Evolutionary conservation across 441 rosid species (phyloP).

Genomic region (Bruguiera hainesii): DNA sequence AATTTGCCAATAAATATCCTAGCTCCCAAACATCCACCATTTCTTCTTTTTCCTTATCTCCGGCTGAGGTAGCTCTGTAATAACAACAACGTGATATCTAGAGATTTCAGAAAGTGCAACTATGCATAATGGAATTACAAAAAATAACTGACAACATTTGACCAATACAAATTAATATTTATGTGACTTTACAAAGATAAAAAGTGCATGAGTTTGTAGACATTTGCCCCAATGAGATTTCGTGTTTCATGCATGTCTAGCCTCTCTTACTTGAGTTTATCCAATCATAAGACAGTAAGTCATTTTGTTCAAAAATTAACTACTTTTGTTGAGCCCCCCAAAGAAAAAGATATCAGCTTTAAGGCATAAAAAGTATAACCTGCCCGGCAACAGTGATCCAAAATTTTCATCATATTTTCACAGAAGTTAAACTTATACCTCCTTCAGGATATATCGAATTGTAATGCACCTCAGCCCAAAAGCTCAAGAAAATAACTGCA

Average conservation of each 20-base stretch:
- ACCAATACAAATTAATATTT: too few species aligned
- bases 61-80: slow-evolving; percentile 29
- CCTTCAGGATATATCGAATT: slow-evolving; percentile 89
- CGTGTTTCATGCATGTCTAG: too few species aligned
- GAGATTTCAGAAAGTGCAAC: not conserved
- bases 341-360: not conserved
- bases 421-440: slow-evolving; percentile 38
- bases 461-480: slow-evolving; percentile 99
- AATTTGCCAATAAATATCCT: not conserved
- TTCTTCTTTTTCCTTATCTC: slow-evolving; percentile 38
- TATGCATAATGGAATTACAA: not conserved
- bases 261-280: not conserved
- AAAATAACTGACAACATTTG: too few species aligned
- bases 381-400: not conserved
- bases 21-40: slow-evolving; percentile 40
- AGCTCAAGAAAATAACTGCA: slow-evolving; percentile 89
- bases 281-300: not conserved
- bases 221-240: too few species aligned
- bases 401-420: not conserved
- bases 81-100: not conserved
- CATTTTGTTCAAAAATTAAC: not conserved
- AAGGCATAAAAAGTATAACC: not conserved
- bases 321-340: not conserved
- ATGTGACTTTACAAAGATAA: too few species aligned
- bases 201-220: too few species aligned